Conservation (phyloP, 257 asterid genomes). For the Nicotiana paniculata region DNA sequence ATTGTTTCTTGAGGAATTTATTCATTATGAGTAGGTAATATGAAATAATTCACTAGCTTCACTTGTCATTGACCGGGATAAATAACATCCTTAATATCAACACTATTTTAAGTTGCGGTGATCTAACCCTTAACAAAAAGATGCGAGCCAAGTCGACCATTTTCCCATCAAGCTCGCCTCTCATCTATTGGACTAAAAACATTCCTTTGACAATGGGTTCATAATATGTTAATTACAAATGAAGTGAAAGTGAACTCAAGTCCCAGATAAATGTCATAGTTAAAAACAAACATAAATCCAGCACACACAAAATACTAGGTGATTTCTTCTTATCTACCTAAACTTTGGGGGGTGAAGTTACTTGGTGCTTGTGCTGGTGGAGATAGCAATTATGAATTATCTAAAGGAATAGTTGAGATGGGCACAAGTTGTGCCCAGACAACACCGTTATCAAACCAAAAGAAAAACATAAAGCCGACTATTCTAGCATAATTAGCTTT, state of each 20-base stretch:
- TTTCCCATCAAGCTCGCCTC: not conserved
- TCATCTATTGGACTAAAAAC: not conserved
- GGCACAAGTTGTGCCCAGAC: not conserved
- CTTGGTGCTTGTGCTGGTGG: not conserved
- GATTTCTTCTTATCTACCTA: not conserved
- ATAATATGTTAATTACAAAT: not conserved
- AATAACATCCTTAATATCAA: not conserved
- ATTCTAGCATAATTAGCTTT: not conserved
- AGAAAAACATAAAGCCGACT: not conserved
- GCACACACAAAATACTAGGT: not conserved
- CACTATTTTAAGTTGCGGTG: not conserved
- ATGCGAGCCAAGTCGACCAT: not conserved
- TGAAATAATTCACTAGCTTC: not conserved
- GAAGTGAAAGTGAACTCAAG: not conserved
- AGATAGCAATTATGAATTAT: not conserved
- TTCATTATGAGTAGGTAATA: not conserved
- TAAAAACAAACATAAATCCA: not conserved
- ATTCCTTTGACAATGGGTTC: not conserved
- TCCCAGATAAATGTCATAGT: not conserved
- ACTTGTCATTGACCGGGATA: not conserved
- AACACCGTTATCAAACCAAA: not conserved
- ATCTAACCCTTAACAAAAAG: not conserved
- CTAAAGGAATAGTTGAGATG: not conserved
- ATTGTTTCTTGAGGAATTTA: not conserved
- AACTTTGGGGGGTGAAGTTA: not conserved